Percentiles rank a stretch among this genome's conserved stretches.
These are phyloP conservation scores for Spergularia azorica DNA, from an alignment of 179 eudicot species.

Conservation along the genomic window DNA sequence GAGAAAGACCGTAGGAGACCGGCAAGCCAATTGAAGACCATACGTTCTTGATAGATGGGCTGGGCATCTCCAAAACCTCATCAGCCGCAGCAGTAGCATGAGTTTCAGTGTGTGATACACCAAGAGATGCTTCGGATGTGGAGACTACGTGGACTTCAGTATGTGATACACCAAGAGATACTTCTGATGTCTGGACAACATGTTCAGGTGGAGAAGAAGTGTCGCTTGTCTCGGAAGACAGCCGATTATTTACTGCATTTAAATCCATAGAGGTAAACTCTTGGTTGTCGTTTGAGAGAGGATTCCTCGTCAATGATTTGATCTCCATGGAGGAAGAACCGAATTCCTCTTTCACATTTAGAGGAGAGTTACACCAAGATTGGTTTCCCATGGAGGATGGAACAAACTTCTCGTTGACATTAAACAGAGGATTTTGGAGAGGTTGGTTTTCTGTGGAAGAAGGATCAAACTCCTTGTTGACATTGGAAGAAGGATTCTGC, in stretches of 20 bases:
- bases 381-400: constrained; percentile 28
- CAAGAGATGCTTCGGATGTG: constrained; percentile 28
- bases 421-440: constrained; percentile 1
- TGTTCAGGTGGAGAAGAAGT: constrained; percentile 16
- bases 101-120: constrained; percentile 37
- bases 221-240: constrained; percentile 27
- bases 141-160: constrained; percentile 9
- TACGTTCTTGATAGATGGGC: constrained; percentile 42
- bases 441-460: constrained; percentile 29
- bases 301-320: constrained; percentile 20
- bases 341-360: constrained; percentile 21
- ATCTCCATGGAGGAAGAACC: constrained; percentile 25
- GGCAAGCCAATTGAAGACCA: constrained; percentile 58
- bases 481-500: constrained; percentile 24
- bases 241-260: constrained; percentile 34
- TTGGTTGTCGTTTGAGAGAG: constrained; percentile 20
- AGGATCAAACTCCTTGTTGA: constrained; percentile 13
- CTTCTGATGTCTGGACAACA: constrained; percentile 29
- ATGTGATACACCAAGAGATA: constrained; percentile 35
- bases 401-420: constrained; percentile 24
- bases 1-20: constrained; percentile 44
- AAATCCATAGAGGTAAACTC: constrained; percentile 45
- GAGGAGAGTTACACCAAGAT: constrained; percentile 11
- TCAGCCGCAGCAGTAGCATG: constrained; percentile 31
- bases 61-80: constrained; percentile 34